These are phyloP conservation scores for Cornus suecica DNA, from an alignment of 148 eudicot genomes.

Conservation along the genomic window DNA sequence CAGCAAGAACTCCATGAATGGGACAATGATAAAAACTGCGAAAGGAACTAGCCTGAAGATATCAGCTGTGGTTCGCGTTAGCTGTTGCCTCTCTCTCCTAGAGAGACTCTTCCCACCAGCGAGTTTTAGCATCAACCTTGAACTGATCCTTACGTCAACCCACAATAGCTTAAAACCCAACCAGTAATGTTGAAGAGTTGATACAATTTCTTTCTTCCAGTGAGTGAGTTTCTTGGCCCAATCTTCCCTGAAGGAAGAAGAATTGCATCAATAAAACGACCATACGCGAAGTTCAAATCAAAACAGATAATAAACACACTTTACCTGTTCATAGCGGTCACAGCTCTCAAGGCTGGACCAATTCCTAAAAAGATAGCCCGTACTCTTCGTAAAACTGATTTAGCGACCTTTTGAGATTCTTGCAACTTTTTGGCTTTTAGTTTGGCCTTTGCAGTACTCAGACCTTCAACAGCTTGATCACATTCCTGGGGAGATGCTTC, in stretches of 20 bases:
- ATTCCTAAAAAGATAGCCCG: conserved; percentile 63
- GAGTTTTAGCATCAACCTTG: conserved; percentile 75
- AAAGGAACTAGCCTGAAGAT: conserved; percentile 90
- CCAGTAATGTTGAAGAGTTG: conserved; percentile 84
- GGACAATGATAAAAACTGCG: conserved; percentile 86
- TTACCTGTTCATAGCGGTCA: conserved; percentile 84
- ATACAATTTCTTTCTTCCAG: conserved; percentile 80
- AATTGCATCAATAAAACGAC: not conserved
- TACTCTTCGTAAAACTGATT: conserved; percentile 40
- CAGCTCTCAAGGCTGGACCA: conserved; percentile 74
- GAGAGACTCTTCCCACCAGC: conserved; percentile 85
- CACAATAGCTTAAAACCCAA: conserved; percentile 74
- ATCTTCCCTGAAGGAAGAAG: conserved; percentile 54
- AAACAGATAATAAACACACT: conserved; percentile 1
- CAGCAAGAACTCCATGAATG: conserved; percentile 92
- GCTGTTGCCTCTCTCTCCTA: conserved; percentile 94
- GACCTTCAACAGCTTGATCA: conserved; percentile 84
- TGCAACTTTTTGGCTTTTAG: conserved; percentile 60
- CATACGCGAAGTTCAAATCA: not conserved
- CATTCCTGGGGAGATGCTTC: conserved; percentile 93
- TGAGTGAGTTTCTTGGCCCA: conserved; percentile 74
- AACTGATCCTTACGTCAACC: conserved; percentile 82
- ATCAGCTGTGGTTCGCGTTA: conserved; percentile 91
- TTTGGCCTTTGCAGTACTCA: conserved; percentile 79
- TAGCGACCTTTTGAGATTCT: conserved; percentile 43